These are phyloP conservation scores for Candida albicans DNA, from an alignment of 1,139 yeast species.

Conservation along the genomic window DNA sequence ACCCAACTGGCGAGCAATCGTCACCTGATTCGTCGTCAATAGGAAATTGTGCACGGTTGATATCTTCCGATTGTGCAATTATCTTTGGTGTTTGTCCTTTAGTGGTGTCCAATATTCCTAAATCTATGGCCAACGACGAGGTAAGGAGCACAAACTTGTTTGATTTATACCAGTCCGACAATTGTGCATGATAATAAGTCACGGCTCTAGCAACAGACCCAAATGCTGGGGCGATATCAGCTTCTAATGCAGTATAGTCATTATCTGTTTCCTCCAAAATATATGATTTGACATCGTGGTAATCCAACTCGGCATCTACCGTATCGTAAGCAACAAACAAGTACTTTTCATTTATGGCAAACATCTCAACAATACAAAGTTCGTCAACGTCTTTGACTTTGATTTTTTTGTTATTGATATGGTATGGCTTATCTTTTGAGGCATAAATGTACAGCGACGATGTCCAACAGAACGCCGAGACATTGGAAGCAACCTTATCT, in stretches of 20 bases:
- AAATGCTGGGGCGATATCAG: constrained; percentile 58
- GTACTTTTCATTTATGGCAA: constrained; percentile 1
- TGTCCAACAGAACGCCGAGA: constrained; percentile 17
- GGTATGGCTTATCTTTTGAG: constrained; percentile 2
- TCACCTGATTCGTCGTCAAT: constrained; percentile 60
- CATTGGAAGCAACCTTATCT: constrained; percentile 10
- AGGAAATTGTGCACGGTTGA: constrained; percentile 71
- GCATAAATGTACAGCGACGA: constrained; percentile 13
- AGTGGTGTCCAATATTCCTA: constrained; percentile 28
- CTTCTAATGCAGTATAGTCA: constrained; percentile 10
- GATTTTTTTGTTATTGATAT: constrained; percentile 8
- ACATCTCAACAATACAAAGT: constrained; percentile 4
- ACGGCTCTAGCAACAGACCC: constrained; percentile 53
- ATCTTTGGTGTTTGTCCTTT: constrained; percentile 3
- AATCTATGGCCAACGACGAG: constrained; percentile 64
- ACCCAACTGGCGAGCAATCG: constrained; percentile 72
- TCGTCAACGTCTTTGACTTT: constrained; percentile 5
- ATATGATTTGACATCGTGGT: constrained; percentile 18
- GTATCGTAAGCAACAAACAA: constrained; percentile 14
- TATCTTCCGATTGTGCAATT: constrained; percentile 49
- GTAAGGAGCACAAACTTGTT: constrained; percentile 43
- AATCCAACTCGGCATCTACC: constrained; percentile 19
- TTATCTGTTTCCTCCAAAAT: constrained; percentile 8
- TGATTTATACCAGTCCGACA: constrained; percentile 45
- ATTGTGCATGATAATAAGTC: constrained; percentile 43